phyloP scores from a whole-genome alignment of 2,329 filamentous ascomycete genomes.

The Colletotrichum neosansevieriae region DNA sequence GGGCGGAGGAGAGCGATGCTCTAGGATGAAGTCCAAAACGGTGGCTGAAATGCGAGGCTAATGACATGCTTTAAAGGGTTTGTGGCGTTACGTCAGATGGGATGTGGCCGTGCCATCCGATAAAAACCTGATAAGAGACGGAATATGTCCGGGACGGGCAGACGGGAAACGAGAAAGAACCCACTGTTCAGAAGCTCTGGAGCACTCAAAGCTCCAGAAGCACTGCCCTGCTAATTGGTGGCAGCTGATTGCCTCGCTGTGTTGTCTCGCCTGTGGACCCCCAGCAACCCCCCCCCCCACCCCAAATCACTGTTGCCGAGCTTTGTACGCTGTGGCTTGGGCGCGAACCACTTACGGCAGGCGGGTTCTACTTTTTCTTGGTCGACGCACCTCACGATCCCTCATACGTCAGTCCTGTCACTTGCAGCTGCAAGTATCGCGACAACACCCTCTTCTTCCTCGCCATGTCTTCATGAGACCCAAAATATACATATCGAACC shows the following conservation, averaged over 20 bases:
- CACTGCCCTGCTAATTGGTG: conserved; percentile 38
- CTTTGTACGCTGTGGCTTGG: conserved; percentile 40
- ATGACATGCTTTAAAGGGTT: neutral
- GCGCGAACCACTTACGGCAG: conserved; percentile 39
- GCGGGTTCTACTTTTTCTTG: conserved; percentile 38
- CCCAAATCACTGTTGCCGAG: conserved; percentile 32
- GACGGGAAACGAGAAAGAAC: conserved; percentile 2
- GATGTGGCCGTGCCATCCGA: conserved; percentile 20
- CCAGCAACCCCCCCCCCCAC: neutral
- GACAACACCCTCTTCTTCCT: conserved; percentile 27
- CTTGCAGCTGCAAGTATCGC: conserved; percentile 40
- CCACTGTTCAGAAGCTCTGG: conserved; percentile 21
- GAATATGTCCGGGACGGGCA: conserved; percentile 28
- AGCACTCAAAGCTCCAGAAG: conserved; percentile 31
- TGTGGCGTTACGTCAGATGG: conserved; percentile 3
- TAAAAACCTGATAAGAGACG: conserved; percentile 19
- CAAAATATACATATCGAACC: neutral
- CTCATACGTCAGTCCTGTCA: conserved; percentile 39
- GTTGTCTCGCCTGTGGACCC: conserved; percentile 36
- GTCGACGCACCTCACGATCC: conserved; percentile 38
- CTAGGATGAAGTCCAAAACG: neutral
- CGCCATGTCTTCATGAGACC: conserved; percentile 36
- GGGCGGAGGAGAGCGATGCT: conserved; percentile 1
- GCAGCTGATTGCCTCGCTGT: conserved; percentile 40
- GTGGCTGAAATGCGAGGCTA: conserved; percentile 4